Evolutionary conservation across 345 rosid genomes (phyloP), one percentile per base, ranked within the genome.

Genomic region (Eucalyptus regnans): DNA sequence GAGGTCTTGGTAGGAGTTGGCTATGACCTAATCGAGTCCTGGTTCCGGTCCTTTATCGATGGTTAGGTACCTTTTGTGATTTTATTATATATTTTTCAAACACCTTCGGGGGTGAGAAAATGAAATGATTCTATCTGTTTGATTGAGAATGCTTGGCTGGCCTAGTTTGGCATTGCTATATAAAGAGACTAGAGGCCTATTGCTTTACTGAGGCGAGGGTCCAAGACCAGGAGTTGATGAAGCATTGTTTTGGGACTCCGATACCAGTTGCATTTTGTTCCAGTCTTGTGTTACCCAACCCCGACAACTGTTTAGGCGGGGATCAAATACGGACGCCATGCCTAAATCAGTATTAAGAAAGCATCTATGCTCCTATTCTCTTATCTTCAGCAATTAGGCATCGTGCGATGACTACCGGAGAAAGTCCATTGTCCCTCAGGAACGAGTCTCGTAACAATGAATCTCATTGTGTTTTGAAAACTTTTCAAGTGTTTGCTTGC

Each of bases 351-450:
- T 50, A 50, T 50, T 15, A 15, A 50, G 7, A 50, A 50, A 50
- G 1, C 52, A 15, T 50, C 52, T 15, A 15, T 50, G 52, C 52
- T 50, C 6, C 18, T 15, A 50, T 2, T 50, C 3, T 50, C 52
- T 50, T 43, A 8, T 43, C 7, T 43, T 50, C 7, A 50, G 3
- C 0, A 0, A 50, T 50, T 5, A 15, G 18, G 3, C 52, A 15
- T 50, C 1, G 18, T 15, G 18, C 1, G 52, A 15, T 50, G 52
- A 1, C 3, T 50, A 50, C 0, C 3, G 3, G 1, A 15, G 18
- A 50, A 50, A 50, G 52, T 15, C 18, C 52, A 15, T 50, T 2
- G 18, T 50, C 18, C 18, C 7, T 15, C 1, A 0, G 7, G 18
- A 50, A 50, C 3, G 7, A 50, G 52, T 50, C 7, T 15, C 0